Evolutionary conservation across 805 yeast genomes (phyloP), one percentile per base, ranked within the genome.

Genomic region (Candida sithepensis): DNA sequence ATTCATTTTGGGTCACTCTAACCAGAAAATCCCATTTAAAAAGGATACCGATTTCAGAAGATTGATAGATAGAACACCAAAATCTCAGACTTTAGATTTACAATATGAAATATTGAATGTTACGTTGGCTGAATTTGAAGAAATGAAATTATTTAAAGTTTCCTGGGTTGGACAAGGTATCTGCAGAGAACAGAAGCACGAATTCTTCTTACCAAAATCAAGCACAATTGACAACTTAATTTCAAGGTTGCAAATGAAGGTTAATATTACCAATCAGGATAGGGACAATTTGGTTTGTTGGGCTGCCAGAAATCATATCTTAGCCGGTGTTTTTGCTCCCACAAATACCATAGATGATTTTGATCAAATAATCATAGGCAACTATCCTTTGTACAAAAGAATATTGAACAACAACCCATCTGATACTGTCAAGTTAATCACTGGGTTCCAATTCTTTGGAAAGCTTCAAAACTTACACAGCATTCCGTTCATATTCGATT

Each of bases 91-190:
- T 3, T 42, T 65, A 39, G 60, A 58, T 7, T 77, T 92, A 48
- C 84, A 83, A 54, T 92, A 86, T 62, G 97, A 92, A 59, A 67
- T 85, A 1, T 73, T 94, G 58, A 85, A 81, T 41, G 81, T 90
- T 39, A 81, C 91, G 2, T 69, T 92, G 45, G 75, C 71, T 32
- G 95, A 89, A 52, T 77, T 85, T 57, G 99, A 94, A 65, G 81
- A 77, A 52, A 77, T 88, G 82, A 79, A 79, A 49, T 66, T 80
- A 4, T 67, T 91, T 38, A 79, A 74, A 44, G 71, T 92, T 19
- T 74, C 74, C 45, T 89, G 95, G 92, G 70, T 91, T 38, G 79
- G 84, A 1, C 81, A 80, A 39, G 87, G 88, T 10, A 76, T 88
- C 41, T 73, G 86, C 42, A 85, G 84, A 54, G 87, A 74, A 54